Conservation (phyloP, 2,329 filamentous ascomycete genomes). For the Microcera coccophila region DNA sequence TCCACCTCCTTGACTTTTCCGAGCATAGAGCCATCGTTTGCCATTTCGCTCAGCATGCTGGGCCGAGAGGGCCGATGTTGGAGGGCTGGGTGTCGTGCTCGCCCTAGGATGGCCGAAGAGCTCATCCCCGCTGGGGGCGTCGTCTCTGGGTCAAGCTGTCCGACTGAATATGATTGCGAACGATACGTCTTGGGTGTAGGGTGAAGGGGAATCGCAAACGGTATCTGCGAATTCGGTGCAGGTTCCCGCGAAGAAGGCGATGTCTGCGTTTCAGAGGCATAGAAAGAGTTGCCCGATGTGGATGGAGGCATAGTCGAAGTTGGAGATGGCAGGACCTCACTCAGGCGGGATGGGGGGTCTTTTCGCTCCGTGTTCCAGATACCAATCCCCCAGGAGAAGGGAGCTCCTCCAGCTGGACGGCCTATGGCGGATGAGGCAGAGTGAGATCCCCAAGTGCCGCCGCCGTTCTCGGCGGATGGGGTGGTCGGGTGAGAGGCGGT, state of each 20-base stretch:
- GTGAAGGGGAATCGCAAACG: slow-evolving; percentile 82
- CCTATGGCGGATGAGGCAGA: slow-evolving; percentile 45
- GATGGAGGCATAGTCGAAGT: slow-evolving; percentile 57
- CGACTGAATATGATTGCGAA: slow-evolving; percentile 95
- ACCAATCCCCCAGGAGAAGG: slow-evolving; percentile 72
- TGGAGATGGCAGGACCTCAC: slow-evolving; percentile 71
- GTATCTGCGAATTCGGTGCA: slow-evolving; percentile 62
- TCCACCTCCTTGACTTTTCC: slow-evolving; percentile 69
- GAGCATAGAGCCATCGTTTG: slow-evolving; percentile 57
- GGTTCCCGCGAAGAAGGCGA: slow-evolving; percentile 51
- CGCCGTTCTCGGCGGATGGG: slow-evolving; percentile 61
- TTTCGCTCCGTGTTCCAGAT: slow-evolving; percentile 81
- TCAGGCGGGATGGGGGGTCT: slow-evolving; percentile 68
- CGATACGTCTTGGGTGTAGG: slow-evolving; percentile 90
- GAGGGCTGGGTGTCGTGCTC: slow-evolving; percentile 60
- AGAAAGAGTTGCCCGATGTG: slow-evolving; percentile 45
- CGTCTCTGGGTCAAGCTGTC: slow-evolving; percentile 73
- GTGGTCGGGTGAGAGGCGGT: slow-evolving; percentile 78
- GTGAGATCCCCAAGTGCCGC: slow-evolving; percentile 54
- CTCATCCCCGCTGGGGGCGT: slow-evolving; percentile 39
- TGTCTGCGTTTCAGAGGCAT: slow-evolving; percentile 48
- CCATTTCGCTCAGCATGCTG: slow-evolving; percentile 71
- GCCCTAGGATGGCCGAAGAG: slow-evolving; percentile 48
- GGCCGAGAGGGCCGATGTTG: slow-evolving; percentile 78
- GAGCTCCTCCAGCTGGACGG: slow-evolving; percentile 44